Evolutionary conservation across 2,329 filamentous ascomycete genomes (phyloP).

Genomic region (Alternaria novae-zelandiae): DNA sequence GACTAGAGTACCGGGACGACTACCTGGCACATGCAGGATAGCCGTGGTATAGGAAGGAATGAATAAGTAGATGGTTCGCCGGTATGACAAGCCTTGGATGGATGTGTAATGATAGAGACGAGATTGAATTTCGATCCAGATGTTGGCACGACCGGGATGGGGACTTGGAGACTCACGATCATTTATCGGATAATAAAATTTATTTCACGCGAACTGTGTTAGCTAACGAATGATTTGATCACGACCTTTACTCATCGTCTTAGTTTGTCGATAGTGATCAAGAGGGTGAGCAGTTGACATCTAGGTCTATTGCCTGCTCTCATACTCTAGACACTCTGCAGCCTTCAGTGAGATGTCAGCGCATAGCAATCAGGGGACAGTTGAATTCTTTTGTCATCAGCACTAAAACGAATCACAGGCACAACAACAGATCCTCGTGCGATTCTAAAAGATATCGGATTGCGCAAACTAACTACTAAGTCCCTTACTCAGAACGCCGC

Average conservation of each 20-base stretch:
- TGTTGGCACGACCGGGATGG: not conserved
- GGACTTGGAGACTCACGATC: not conserved
- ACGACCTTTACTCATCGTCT: not conserved
- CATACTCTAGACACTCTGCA: not conserved
- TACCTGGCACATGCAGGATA: not conserved
- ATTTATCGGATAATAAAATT: not conserved
- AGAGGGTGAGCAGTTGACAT: not conserved
- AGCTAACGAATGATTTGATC: not conserved
- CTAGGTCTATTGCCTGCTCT: not conserved
- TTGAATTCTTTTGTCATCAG: not conserved
- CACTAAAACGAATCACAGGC: not conserved
- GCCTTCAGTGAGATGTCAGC: no score
- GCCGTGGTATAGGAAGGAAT: not conserved
- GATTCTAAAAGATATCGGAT: not conserved
- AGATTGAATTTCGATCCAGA: not conserved
- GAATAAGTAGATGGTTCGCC: not conserved
- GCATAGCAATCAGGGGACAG: no score
- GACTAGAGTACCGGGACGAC: conserved; percentile 12
- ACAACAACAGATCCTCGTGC: not conserved
- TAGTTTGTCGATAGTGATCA: not conserved
- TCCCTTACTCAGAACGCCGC: not conserved
- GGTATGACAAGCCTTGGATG: not conserved
- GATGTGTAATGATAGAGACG: not conserved
- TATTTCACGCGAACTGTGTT: not conserved
- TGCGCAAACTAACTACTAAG: not conserved